Evolutionary conservation across 2,329 filamentous ascomycete species (phyloP), one percentile per base, ranked within the genome.

Genomic region (Pezicula radicicola): DNA sequence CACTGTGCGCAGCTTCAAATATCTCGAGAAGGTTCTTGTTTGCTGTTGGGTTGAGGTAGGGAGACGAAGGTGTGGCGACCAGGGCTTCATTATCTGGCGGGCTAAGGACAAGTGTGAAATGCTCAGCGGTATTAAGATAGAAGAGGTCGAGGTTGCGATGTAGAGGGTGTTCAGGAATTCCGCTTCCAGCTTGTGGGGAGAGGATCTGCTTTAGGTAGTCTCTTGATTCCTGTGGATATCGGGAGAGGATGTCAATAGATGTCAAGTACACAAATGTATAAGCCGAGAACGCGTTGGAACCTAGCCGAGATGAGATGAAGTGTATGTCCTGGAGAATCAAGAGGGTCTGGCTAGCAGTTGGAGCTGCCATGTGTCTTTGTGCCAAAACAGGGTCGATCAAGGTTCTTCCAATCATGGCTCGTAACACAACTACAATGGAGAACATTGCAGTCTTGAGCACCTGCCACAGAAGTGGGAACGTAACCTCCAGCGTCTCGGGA

Each of bases 1-100:
- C 77, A 55, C 83, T 85, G 64, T 90, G 86, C 1, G 85, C 86
- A 6, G 86, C 84, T 70, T 90, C 86, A 60, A 89, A 89, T 25
- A 88, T 83, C 39, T 85, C 79, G 2, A 85, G 70, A 9, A 88
- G 74, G 43, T 79, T 52, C 4, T 56, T 49, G 41, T 65, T 62
- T 10, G 60, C 61, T n/a, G 51, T 58, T 30, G 66, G 60, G 25
- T 77, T 79, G 8, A 89, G 77, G 62, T 90, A 90, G 1, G 85
- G 84, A 6, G 80, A 74, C 13, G 84, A 79, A 3, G 83, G 79
- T 5, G 78, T 74, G 12, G 88, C 72, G 4, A 89, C 72, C 4
- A 88, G 70, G 6, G 81, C 75, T 60, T 88, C 84, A 50, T 79
- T 83, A 8, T 78, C 74, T 3, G 72, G 60, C 3, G 82, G 72